Evolutionary conservation across 306 rosid genomes (phyloP), one percentile per base, ranked within the genome.

Genomic region (Vigna radiata): DNA sequence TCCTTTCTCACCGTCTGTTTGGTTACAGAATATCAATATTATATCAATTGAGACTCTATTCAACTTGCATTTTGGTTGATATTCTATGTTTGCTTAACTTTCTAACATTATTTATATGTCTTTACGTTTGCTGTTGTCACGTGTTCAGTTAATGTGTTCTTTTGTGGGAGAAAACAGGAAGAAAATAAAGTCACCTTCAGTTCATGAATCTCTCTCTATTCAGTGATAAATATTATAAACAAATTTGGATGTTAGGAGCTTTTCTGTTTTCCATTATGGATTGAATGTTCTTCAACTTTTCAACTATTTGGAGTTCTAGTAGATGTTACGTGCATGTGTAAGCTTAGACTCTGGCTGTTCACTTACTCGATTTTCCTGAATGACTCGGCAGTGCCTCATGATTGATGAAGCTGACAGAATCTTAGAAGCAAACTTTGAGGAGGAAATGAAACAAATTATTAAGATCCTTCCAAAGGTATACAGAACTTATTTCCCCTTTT

Each of bases 391-490:
- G 98, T 95, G 95, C 77, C 97, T 92, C 21, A 76, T 92, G 63
- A 95, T 95, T 37, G 98, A 95, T 82, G 98, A 95, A 89, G 98
- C 97, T 50, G 97, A 92, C 89, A 89, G 96, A 90, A 87, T 95
- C 82, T 68, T 95, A 87, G 97, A 95, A 88, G 86, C 91, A 47
- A 95, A 95, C 79, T 95, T 95, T 87, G 97, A 92, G 93, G 96
- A 95, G 70, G 98, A 95, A 82, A 92, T 92, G 97, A 90, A 85
- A 79, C 96, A 95, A 84, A 92, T 95, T 63, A 83, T 95, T 69
- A 88, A 85, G 82, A 55, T 90, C 82, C 85, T 92, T 47, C 96
- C 98, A 17, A 90, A 89, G 97, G 98, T 94, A 83, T 85, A 41
- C 72, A 23, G 15, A 16, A 50, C 77, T 49, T 31, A 44, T 59